Evolutionary conservation across 2,329 filamentous ascomycete species (phyloP).

Genomic region (Rutstroemia sydowiana): DNA sequence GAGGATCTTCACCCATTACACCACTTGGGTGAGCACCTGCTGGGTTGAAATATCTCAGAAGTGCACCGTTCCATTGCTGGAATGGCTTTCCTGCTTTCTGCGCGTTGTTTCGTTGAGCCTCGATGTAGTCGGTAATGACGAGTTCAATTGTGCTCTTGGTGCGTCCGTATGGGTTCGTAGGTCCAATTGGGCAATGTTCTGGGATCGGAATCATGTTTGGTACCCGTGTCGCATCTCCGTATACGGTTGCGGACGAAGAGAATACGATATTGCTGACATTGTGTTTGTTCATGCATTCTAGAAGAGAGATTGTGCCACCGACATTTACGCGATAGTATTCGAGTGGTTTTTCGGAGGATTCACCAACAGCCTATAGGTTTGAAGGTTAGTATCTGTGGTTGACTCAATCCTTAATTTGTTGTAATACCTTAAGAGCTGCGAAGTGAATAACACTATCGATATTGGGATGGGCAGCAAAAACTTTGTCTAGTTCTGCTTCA

Average conservation of each 20-base stretch:
- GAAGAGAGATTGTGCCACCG: conserved; percentile 78
- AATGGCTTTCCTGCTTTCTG: conserved; percentile 71
- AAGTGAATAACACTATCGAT: conserved; percentile 99
- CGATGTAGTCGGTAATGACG: conserved; percentile 86
- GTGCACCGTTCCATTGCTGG: conserved; percentile 84
- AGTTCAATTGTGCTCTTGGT: conserved; percentile 91
- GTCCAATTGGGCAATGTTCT: conserved; percentile 89
- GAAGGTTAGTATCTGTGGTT: conserved; percentile 6
- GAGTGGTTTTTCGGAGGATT: conserved; percentile 86
- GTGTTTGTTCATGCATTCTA: conserved; percentile 80
- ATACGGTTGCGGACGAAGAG: conserved; percentile 95
- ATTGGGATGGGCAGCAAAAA: conserved; percentile 81
- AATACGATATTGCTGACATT: conserved; percentile 97
- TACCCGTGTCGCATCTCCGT: conserved; percentile 93
- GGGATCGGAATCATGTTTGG: conserved; percentile 98
- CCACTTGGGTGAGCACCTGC: conserved; percentile 90
- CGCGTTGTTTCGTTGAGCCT: conserved; percentile 75
- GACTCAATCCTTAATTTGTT: background rate
- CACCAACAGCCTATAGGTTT: conserved; percentile 76
- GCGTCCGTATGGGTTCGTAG: conserved; percentile 95
- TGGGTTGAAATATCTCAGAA: conserved; percentile 97
- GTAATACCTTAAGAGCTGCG: conserved; percentile 79
- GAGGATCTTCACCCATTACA: conserved; percentile 96
- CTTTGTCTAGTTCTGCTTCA: conserved; percentile 71
- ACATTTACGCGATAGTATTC: conserved; percentile 99